Conservation (phyloP, 495 filamentous ascomycete genomes). For the Astrothelium subdiscretum region DNA sequence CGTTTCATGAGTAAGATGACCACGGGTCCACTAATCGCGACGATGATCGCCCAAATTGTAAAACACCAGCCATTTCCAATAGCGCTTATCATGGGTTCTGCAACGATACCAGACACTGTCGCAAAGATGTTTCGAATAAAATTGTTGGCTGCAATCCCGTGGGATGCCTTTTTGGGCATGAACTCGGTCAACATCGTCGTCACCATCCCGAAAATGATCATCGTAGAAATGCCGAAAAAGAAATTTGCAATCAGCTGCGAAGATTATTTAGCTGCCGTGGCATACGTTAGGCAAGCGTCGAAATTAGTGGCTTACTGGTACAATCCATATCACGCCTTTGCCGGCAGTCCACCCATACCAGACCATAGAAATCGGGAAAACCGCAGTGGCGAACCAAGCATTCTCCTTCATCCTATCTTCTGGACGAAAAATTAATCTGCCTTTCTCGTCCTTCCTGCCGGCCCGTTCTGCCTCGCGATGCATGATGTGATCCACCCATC, state of each 20-base stretch:
- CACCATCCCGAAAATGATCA: constrained; percentile 62
- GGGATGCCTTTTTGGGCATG: constrained; percentile 61
- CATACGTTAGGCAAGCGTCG: background rate
- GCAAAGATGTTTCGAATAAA: constrained; percentile 78
- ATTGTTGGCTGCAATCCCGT: constrained; percentile 76
- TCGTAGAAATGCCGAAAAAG: constrained; percentile 76
- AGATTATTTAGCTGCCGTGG: background rate
- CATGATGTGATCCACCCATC: constrained; percentile 90
- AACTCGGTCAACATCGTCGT: constrained; percentile 53
- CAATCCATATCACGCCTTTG: constrained; percentile 47
- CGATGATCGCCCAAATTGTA: constrained; percentile 61
- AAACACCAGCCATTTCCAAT: constrained; percentile 88
- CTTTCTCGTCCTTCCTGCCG: constrained; percentile 55
- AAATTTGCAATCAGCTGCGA: constrained; percentile 63
- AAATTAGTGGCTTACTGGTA: constrained; percentile 40
- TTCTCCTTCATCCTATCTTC: constrained; percentile 90
- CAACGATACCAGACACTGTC: constrained; percentile 63
- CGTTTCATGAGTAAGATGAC: constrained; percentile 57
- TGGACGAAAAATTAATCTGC: constrained; percentile 58
- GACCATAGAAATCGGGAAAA: constrained; percentile 59
- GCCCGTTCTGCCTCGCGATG: constrained; percentile 62
- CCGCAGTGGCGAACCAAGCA: constrained; percentile 63
- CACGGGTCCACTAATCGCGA: constrained; percentile 33
- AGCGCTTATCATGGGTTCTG: constrained; percentile 62
- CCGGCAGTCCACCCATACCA: constrained; percentile 58